Evolutionary conservation across 2,329 filamentous ascomycete species (phyloP), one percentile per base, ranked within the genome.

Genomic region (Fusarium equiseti): DNA sequence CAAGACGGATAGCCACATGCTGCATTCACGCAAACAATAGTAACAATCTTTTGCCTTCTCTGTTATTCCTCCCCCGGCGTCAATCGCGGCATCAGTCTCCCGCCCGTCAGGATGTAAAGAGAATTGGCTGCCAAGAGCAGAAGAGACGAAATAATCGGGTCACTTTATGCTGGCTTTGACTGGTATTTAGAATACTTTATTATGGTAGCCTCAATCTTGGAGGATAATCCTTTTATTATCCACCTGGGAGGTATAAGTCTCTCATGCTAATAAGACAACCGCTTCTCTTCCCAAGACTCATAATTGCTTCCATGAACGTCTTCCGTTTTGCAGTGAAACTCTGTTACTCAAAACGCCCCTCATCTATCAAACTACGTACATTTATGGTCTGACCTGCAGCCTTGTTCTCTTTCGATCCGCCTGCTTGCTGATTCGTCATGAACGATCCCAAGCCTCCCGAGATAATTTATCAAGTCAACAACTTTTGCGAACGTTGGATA

Each of bases 371-470:
- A 38, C 3, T 9, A 4, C 35, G 10, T 11, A 6, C 10, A 11
- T 38, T n/a, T 1, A n/a, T 38, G 5, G 18, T 11, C 9, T 38
- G 35, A 38, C 35, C 9, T 38, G 10, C 3, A 38, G 35, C 18
- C 3, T 3, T 38, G 9, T n/a, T 6, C 9, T 38, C 5, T 5
- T 0, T 3, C 6, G 18, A 11, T 11, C 5, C 35, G 9, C 35
- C 6, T 38, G 6, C 18, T 11, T 11, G 5, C 35, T 38, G 6
- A n/a, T 11, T n/a, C 18, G 18, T 11, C 35, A 38, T 38, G 35
- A 11, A 7, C 10, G 18, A 38, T 18, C 18, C 18, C 18, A 38
- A 38, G 35, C 35, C 35, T 5, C 9, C 35, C 9, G 35, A 38
- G 35, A 38, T 38, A 38, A 38, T n/a, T n/a, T 38, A 18, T 38